Percentiles rank a stretch among this genome's conserved stretches.
Evolutionary conservation across 805 yeast species (phyloP).

Genomic region (Gaillardinia entomophila): DNA sequence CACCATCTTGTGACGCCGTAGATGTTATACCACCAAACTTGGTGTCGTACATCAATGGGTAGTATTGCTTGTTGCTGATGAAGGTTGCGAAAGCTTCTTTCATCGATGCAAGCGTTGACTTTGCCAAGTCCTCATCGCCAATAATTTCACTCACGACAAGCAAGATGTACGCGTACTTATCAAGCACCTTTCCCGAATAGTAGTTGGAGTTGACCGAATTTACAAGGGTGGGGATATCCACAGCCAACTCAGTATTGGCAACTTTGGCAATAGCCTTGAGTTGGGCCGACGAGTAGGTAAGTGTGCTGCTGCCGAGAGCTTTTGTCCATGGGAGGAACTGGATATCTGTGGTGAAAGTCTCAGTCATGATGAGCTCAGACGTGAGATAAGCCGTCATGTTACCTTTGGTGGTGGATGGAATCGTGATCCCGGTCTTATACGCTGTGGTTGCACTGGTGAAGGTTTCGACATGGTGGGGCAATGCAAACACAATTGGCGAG

Average conservation of each 20-base stretch:
- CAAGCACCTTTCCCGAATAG: slow-evolving; percentile 16
- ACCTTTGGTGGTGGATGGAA: slow-evolving; percentile 9
- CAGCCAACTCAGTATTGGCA: slow-evolving; percentile 12
- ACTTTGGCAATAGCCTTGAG: slow-evolving; percentile 6
- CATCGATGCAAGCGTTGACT: slow-evolving; percentile 4
- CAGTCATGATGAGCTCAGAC: background rate
- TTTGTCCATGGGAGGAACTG: slow-evolving; percentile 40
- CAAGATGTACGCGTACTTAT: slow-evolving; percentile 15
- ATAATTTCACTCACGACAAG: slow-evolving; percentile 7
- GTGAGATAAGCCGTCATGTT: slow-evolving; percentile 6
- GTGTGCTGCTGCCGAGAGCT: slow-evolving; percentile 1
- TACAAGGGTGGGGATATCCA: slow-evolving; percentile 8
- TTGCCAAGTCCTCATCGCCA: slow-evolving; percentile 10
- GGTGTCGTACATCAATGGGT: slow-evolving; percentile 7
- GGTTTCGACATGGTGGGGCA: slow-evolving; percentile 9
- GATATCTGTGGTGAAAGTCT: slow-evolving; percentile 19
- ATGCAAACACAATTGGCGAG: slow-evolving; percentile 6
- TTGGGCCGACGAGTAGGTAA: slow-evolving; percentile 8
- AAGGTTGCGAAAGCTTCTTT: slow-evolving; percentile 3
- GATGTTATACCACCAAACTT: slow-evolving; percentile 8
- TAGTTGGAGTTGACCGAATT: slow-evolving; percentile 16
- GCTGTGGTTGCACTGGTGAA: slow-evolving; percentile 1
- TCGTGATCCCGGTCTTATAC: slow-evolving; percentile 1
- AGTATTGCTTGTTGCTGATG: slow-evolving; percentile 1
- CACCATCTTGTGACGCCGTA: slow-evolving; percentile 1